Conservation (phyloP, 768 basidiomycete genomes). For the Tricholoma matsutake region DNA sequence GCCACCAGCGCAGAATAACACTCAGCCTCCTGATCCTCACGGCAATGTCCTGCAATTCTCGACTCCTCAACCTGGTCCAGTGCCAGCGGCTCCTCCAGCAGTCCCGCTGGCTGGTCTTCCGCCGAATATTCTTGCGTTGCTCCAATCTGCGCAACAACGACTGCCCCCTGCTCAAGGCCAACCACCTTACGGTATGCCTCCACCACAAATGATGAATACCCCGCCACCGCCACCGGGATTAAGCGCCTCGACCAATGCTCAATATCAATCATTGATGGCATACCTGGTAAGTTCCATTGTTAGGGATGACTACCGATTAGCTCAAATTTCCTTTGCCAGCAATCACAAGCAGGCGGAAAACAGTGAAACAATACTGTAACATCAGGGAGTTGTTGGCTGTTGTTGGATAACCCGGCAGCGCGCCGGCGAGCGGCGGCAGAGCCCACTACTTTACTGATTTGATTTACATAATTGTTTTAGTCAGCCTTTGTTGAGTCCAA, state of each 20-base stretch:
- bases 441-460: too few species aligned
- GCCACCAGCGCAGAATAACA: conserved; percentile 33
- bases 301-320: background rate
- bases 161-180: conserved; percentile 28
- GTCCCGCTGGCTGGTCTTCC: conserved; percentile 44
- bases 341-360: conserved; percentile 30
- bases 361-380: background rate
- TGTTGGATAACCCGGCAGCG: too few species aligned
- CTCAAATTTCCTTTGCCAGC: conserved; percentile 19
- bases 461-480: too few species aligned
- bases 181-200: conserved; percentile 35
- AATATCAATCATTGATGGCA: conserved; percentile 68
- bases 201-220: conserved; percentile 41
- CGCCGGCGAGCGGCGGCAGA: too few species aligned
- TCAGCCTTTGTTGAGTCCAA: too few species aligned
- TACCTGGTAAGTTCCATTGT: conserved; percentile 49
- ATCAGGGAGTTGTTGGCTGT: too few species aligned
- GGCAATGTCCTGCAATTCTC: conserved; percentile 19
- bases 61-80: conserved; percentile 29
- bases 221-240: conserved; percentile 37
- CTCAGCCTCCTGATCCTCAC: conserved; percentile 33
- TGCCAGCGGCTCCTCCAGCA: conserved; percentile 34
- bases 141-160: conserved; percentile 52
- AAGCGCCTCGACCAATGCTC: conserved; percentile 39
- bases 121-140: conserved; percentile 65